These are phyloP conservation scores for Gloeostereum incarnatum DNA, from an alignment of 768 basidiomycete genomes.

Conservation along the genomic window DNA sequence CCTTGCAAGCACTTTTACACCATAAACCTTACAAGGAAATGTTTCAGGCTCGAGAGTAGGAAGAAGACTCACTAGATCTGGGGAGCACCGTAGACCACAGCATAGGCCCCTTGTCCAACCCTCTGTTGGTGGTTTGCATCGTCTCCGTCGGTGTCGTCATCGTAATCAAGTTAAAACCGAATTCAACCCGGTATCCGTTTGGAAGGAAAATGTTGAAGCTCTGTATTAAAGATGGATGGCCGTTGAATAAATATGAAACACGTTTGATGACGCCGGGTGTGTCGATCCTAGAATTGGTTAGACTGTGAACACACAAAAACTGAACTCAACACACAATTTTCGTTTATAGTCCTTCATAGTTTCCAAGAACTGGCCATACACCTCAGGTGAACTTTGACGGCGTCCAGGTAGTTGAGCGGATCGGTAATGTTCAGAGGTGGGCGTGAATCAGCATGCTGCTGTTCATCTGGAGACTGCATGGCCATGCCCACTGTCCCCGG, in stretches of 20 bases:
- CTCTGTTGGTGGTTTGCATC: constrained; percentile 45
- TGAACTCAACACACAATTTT: constrained; percentile 31
- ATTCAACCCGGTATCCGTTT: constrained; percentile 88
- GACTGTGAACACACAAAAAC: background rate
- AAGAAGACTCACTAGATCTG: constrained; percentile 6
- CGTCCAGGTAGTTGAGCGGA: constrained; percentile 88
- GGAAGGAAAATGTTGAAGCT: constrained; percentile 99
- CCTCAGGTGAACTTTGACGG: constrained; percentile 91
- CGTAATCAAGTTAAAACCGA: constrained; percentile 63
- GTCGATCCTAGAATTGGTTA: constrained; percentile 64
- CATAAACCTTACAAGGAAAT: constrained; percentile 1
- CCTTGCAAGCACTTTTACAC: background rate
- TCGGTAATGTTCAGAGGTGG: constrained; percentile 87
- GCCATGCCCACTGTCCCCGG: no score
- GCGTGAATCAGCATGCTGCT: no score
- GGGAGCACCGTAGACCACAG: constrained; percentile 23
- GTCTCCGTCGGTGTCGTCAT: constrained; percentile 71
- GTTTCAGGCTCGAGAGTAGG: constrained; percentile 2
- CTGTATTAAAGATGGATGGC: constrained; percentile 85
- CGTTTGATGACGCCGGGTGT: constrained; percentile 96
- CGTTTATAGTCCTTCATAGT: constrained; percentile 99
- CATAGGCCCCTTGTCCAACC: constrained; percentile 24
- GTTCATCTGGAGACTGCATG: no score
- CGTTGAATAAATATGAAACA: constrained; percentile 87
- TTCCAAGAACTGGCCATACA: constrained; percentile 90